Evolutionary conservation across 164 flowering plant species (phyloP).

Genomic region (Kalanchoe fedtschenkoi): DNA sequence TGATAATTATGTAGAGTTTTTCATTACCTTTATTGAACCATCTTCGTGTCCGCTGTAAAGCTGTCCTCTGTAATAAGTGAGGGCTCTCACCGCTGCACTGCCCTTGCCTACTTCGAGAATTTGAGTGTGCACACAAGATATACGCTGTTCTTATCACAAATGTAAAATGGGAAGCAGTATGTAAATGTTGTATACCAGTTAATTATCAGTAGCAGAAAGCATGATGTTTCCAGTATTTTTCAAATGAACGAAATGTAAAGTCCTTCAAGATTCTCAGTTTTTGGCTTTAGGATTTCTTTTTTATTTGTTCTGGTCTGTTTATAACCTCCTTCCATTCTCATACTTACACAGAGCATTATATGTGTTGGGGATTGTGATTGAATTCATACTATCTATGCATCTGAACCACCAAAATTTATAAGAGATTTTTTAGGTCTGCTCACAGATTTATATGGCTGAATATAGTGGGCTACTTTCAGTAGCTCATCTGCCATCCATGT

Average conservation of each 20-base stretch:
- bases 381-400: too few relatives aligned
- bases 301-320: too few relatives aligned
- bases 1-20: not conserved
- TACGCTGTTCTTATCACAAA: slow-evolving; percentile 39
- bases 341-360: too few relatives aligned
- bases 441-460: slow-evolving; percentile 53
- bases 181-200: not conserved
- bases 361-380: too few relatives aligned
- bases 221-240: not conserved
- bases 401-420: too few relatives aligned
- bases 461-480: slow-evolving; percentile 49
- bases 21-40: slow-evolving; percentile 71
- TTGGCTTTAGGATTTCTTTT: too few relatives aligned
- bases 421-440: slow-evolving; percentile 12
- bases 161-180: slow-evolving; percentile 5
- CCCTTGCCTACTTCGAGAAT: slow-evolving; percentile 43
- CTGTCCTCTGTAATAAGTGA: slow-evolving; percentile 65
- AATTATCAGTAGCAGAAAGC: too few relatives aligned
- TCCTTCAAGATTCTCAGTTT: too few relatives aligned
- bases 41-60: slow-evolving; percentile 65
- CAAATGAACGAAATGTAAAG: not conserved
- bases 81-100: slow-evolving; percentile 60
- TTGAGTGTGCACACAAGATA: slow-evolving; percentile 81
- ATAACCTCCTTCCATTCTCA: too few relatives aligned
- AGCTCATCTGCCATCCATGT: slow-evolving; percentile 87